phyloP scores from a whole-genome alignment of 2,329 filamentous ascomycete genomes.

The Talaromyces sp. region DNA sequence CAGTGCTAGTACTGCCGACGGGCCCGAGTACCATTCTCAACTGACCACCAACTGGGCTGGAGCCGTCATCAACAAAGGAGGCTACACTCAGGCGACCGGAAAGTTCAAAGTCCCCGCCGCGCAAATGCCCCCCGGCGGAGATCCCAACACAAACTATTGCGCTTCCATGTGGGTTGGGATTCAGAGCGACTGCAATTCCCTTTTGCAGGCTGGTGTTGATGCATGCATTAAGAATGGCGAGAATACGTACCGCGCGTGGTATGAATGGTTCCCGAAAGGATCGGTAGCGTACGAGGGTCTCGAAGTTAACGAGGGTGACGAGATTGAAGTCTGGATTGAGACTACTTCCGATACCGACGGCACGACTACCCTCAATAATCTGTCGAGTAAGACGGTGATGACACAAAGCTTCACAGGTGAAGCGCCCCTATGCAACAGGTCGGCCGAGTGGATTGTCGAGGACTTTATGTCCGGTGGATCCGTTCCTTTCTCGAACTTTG shows the following conservation, averaged over 20 bases:
- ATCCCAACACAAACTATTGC: constrained; percentile 44
- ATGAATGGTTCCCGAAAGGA: constrained; percentile 10
- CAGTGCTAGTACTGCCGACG: not conserved
- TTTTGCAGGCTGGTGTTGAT: constrained; percentile 10
- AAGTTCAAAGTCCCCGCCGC: constrained; percentile 3
- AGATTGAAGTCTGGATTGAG: constrained; percentile 5
- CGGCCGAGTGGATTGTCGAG: constrained; percentile 10
- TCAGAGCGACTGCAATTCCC: constrained; percentile 2
- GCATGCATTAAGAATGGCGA: constrained; percentile 7
- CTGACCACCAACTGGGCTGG: constrained; percentile 8
- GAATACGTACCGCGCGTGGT: constrained; percentile 1
- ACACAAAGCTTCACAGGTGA: constrained; percentile 1
- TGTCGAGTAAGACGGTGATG: not conserved
- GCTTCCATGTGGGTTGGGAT: constrained; percentile 56
- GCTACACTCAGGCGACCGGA: not conserved
- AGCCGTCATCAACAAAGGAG: not conserved
- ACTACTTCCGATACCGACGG: constrained; percentile 2
- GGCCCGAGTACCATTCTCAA: not conserved
- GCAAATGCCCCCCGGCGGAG: not conserved
- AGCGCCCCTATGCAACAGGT: constrained; percentile 2
- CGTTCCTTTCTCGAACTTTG: constrained; percentile 9
- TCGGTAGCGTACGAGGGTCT: constrained; percentile 2
- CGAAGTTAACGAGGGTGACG: constrained; percentile 4
- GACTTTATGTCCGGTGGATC: constrained; percentile 4
- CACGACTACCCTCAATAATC: not conserved